phyloP scores from a whole-genome alignment of 2,329 filamentous ascomycete species.

The Beauveria pseudobassiana region DNA sequence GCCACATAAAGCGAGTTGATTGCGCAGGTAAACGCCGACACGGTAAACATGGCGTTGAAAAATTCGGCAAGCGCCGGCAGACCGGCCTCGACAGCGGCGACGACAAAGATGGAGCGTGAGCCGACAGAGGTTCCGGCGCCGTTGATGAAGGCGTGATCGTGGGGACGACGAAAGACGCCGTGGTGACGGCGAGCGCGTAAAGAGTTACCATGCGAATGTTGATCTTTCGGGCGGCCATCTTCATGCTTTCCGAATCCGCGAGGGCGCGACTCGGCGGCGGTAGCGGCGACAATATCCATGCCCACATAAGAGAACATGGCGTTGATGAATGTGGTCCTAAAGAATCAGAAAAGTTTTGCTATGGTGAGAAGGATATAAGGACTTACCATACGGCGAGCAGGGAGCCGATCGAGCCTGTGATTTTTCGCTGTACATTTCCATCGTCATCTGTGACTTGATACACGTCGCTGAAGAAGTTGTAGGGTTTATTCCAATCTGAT shows the following conservation, averaged over 20 bases:
- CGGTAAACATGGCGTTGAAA: conserved; percentile 31
- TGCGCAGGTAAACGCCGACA: conserved; percentile 30
- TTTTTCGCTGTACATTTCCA: conserved; percentile 11
- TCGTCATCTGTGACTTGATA: conserved; percentile 25
- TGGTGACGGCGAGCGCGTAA: conserved; percentile 21
- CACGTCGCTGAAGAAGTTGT: conserved; percentile 28
- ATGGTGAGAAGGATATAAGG: not conserved
- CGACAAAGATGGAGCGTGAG: conserved; percentile 26
- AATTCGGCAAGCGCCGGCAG: conserved; percentile 28
- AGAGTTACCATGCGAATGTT: conserved; percentile 27
- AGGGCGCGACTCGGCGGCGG: conserved; percentile 28
- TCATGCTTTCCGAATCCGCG: conserved; percentile 30
- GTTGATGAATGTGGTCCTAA: conserved; percentile 28
- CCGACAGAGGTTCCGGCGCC: conserved; percentile 28
- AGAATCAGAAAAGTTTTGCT: not conserved
- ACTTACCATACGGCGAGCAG: conserved; percentile 32
- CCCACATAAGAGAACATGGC: conserved; percentile 31
- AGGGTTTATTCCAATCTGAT: conserved; percentile 18
- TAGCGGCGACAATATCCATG: conserved; percentile 32
- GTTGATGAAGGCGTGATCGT: conserved; percentile 32
- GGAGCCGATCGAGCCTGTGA: conserved; percentile 26
- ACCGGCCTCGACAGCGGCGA: conserved; percentile 30
- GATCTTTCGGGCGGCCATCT: conserved; percentile 33
- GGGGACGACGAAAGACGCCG: conserved; percentile 26
- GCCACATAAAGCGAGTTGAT: conserved; percentile 32